Evolutionary conservation across 2,329 filamentous ascomycete species (phyloP), one percentile per base, ranked within the genome.

Genomic region (Paecilomyces fulvus): DNA sequence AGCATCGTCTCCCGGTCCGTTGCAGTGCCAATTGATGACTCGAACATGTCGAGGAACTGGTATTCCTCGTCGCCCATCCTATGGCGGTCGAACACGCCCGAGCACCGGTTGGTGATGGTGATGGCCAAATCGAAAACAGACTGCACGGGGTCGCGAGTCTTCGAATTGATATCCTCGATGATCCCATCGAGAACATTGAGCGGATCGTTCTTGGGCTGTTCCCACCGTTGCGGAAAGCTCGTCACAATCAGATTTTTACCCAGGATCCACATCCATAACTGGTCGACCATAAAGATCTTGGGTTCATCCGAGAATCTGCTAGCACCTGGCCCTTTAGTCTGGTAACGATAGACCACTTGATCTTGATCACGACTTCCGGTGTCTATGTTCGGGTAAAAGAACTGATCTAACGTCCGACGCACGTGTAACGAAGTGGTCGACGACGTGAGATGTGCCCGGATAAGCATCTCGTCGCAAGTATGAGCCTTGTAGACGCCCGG

Each of bases 201-300:
- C 0, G 82, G 82, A 56, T 86, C 83, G 54, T 83, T 82, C 53
- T 80, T 80, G 0, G 82, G 82, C 64, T 85, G 82, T 30, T 73
- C 70, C 71, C 71, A 73, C 37, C 71, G 67, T 33, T 73, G 70
- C 1, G 71, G 65, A 37, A 73, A 73, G 20, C 70, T 70, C 6
- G 71, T 73, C 12, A 87, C 77, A 17, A 87, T 78, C 14, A 86
- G 70, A 56, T 85, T 83, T 74, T 57, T 80, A 72, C 69, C 72
- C 0, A 87, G 64, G 2, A 85, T 75, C 81, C 83, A 86, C 65
- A 87, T 79, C 84, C 84, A 87, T 1, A 88, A 71, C 61, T 87
- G 84, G 64, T 87, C 84, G 0, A 87, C 84, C 83, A 86, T 86
- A 65, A 85, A 85, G 2, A 86, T 79, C 58, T 85, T 85, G 0